These are phyloP conservation scores for Colletotrichum tofieldiae DNA, from an alignment of 2,329 filamentous ascomycete genomes.

Conservation along the genomic window DNA sequence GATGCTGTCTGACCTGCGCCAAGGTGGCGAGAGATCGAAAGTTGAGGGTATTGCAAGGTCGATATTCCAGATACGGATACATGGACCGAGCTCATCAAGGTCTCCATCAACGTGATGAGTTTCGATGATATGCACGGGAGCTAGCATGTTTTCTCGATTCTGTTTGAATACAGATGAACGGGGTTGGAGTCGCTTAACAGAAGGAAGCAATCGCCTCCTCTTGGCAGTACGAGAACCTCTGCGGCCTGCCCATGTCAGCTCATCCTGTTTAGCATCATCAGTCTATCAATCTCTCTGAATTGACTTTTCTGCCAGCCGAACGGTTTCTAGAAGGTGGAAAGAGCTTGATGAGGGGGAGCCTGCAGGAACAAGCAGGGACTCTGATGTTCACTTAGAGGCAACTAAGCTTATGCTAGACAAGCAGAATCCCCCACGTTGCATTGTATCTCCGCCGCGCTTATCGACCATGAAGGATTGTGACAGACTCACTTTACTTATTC, in stretches of 20 bases:
- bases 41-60: no score
- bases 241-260: neutral
- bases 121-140: neutral
- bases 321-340: neutral
- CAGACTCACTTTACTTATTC: neutral
- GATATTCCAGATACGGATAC: no score
- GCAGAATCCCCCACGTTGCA: neutral
- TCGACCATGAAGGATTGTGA: neutral
- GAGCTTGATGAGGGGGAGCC: neutral
- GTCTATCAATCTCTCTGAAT: neutral
- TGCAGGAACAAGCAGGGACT: neutral
- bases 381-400: neutral
- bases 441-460: neutral
- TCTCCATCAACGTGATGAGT: neutral
- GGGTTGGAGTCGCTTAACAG: neutral
- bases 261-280: neutral
- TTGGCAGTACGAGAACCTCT: neutral
- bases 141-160: neutral
- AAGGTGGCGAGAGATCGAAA: no score
- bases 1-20: no score
- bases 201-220: neutral
- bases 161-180: neutral
- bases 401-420: conserved; percentile 4
- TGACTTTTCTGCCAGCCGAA: neutral
- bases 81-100: no score